These are phyloP conservation scores for Begonia loranthoides DNA, from an alignment of 306 rosid species.

Conservation along the genomic window DNA sequence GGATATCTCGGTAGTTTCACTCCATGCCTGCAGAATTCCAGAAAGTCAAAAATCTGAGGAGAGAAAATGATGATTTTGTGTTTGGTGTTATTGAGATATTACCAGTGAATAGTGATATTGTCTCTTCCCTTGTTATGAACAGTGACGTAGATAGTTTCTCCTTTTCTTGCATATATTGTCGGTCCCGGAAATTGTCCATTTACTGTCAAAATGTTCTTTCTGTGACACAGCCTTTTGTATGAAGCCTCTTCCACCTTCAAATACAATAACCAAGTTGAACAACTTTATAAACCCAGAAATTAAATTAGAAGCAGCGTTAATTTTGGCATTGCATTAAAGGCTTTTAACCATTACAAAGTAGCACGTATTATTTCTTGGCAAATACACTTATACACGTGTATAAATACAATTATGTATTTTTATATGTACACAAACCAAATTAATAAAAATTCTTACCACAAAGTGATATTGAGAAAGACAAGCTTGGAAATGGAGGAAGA, in stretches of 20 bases:
- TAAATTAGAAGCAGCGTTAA: neutral
- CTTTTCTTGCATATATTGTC: conserved; percentile 62
- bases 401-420: neutral
- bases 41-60: too few relatives aligned
- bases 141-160: conserved; percentile 48
- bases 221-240: conserved; percentile 50
- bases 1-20: conserved; percentile 46
- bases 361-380: too few relatives aligned
- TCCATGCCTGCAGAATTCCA: conserved; percentile 49
- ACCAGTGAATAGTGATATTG: conserved; percentile 79
- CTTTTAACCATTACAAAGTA: too few relatives aligned
- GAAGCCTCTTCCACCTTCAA: conserved; percentile 34
- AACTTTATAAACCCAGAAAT: conserved; percentile 9
- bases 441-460: conserved; percentile 11
- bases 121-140: conserved; percentile 49
- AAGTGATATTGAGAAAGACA: conserved; percentile 11
- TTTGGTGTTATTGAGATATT: conserved; percentile 4
- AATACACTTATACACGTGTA: neutral
- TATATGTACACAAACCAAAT: neutral
- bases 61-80: neutral
- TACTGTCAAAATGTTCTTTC: conserved; percentile 51
- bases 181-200: conserved; percentile 72
- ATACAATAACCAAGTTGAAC: neutral
- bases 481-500: conserved; percentile 10
- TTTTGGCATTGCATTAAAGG: neutral